Base-by-base conservation (phyloP, 2,329 filamentous ascomycete genomes). In the Geosmithia flava region DNA sequence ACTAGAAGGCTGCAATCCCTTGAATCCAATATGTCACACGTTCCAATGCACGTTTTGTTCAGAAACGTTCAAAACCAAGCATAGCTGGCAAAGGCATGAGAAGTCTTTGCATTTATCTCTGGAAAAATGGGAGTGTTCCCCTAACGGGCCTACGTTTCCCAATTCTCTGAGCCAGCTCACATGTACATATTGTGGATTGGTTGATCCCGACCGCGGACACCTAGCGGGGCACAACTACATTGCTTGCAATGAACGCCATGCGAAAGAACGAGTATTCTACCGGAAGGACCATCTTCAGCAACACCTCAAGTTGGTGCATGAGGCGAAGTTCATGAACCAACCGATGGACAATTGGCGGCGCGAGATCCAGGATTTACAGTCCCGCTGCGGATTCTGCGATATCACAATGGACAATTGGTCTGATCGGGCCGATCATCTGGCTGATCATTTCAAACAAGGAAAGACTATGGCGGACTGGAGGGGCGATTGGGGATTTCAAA, bases 11-110 rank as follows among this genome's bases (percentile, higher is more conserved):
- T n/a, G n/a, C n/a, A n/a, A n/a, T n/a, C n/a, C n/a, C n/a, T n/a
- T n/a, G n/a, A n/a, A n/a, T n/a, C n/a, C n/a, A n/a, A n/a, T n/a
- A n/a, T n/a, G n/a, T n/a, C n/a, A 77, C 56, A 77, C 75, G 2
- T 81, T 75, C 61, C 79, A 83, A 60, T 83, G 80, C 60, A 83
- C 80, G 52, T 83, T 83, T 68, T 83, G 80, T 60, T 82, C 80
- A 7, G 78, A 83, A 53, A 80, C 77, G 0, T 83, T 83, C 62
- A 69, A 78, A 53, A 82, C 79, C 3, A 83, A 83, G 59, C 78
- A 83, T 55, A 80, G 83, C 61, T 83, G 80, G 80, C 78, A 82
- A 56, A 69, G 83, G 50, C 83, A 87, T 59, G 83, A 87, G 57
- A 83, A 83, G 54, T 81, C 79, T 46, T 67, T 80, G 53, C 83